These are phyloP conservation scores for Ophiostoma montium DNA, from an alignment of 2,329 filamentous ascomycete genomes.

Conservation along the genomic window DNA sequence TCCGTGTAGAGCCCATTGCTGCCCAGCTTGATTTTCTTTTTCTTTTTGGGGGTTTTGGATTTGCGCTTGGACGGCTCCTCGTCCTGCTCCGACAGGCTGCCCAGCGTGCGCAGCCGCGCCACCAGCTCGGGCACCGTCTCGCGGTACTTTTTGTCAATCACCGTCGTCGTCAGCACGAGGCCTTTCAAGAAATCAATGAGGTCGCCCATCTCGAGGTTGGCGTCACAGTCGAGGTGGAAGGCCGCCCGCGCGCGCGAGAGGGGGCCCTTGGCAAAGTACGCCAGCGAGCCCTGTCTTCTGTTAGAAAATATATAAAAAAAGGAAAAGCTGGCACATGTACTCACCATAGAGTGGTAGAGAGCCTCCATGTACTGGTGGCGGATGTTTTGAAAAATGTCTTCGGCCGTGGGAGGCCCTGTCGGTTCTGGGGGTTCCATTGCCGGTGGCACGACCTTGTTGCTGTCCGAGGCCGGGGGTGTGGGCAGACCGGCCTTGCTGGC, in stretches of 20 bases:
- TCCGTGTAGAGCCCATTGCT: conserved; percentile 54
- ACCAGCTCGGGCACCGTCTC: conserved; percentile 53
- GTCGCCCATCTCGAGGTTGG: conserved; percentile 45
- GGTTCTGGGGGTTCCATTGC: neutral
- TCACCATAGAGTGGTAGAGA: conserved; percentile 44
- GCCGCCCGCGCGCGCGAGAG: conserved; percentile 59
- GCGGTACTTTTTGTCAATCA: conserved; percentile 70
- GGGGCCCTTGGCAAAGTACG: conserved; percentile 74
- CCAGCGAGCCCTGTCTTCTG: conserved; percentile 60
- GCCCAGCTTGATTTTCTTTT: conserved; percentile 52
- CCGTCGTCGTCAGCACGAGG: conserved; percentile 49
- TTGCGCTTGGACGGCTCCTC: conserved; percentile 18
- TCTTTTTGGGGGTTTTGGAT: conserved; percentile 45
- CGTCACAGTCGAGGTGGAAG: conserved; percentile 49
- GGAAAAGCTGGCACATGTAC: no score
- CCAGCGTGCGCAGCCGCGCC: conserved; percentile 35
- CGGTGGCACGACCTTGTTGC: neutral
- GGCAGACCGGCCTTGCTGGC: neutral
- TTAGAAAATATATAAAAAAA: no score
- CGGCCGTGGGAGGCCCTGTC: conserved; percentile 26
- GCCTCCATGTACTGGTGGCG: conserved; percentile 44
- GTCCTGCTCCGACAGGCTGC: conserved; percentile 39
- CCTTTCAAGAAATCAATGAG: conserved; percentile 55
- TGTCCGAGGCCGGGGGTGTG: conserved; percentile 7
- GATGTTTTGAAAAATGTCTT: conserved; percentile 43